A percentile compares a stretch with the other conserved stretches of the same genome.
Conservation (phyloP, 208 protist genomes). For the Wallacemonas sp. region DNA sequence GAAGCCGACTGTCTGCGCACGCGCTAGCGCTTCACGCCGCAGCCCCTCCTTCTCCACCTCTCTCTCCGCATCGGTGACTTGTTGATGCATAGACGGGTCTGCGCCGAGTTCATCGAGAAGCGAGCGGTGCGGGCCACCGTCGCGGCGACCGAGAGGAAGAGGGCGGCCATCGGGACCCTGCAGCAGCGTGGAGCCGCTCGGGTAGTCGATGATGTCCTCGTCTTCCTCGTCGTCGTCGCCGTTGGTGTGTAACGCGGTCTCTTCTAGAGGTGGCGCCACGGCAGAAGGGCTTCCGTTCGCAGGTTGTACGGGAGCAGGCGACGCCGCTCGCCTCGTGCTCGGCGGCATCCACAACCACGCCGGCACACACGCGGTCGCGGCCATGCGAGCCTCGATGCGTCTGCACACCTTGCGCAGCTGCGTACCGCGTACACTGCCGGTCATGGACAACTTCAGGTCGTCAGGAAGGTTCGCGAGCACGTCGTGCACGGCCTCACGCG, state of each 20-base stretch:
- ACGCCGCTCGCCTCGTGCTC: background rate
- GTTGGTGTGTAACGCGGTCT: too few relatives aligned
- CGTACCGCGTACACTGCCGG: slow-evolving; percentile 31
- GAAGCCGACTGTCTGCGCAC: slow-evolving; percentile 51
- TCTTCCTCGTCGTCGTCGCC: slow-evolving; percentile 26
- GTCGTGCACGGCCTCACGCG: slow-evolving; percentile 32
- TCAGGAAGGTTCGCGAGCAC: slow-evolving; percentile 24
- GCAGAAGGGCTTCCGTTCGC: too few relatives aligned
- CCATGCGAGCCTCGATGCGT: slow-evolving; percentile 44
- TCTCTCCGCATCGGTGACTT: slow-evolving; percentile 12
- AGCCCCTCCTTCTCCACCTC: slow-evolving; percentile 39
- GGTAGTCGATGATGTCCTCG: slow-evolving; percentile 48
- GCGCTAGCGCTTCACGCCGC: slow-evolving; percentile 39
- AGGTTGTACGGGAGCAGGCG: too few relatives aligned
- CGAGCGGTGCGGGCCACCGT: background rate
- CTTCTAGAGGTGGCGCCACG: too few relatives aligned
- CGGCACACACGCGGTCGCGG: slow-evolving; percentile 37
- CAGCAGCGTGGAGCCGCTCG: slow-evolving; percentile 35
- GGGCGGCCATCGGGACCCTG: slow-evolving; percentile 29
- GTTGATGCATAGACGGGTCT: slow-evolving; percentile 20
- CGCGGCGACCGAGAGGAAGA: background rate
- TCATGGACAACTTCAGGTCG: slow-evolving; percentile 39
- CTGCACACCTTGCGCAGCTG: slow-evolving; percentile 40
- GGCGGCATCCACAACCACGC: slow-evolving; percentile 30
- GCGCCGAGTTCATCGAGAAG: slow-evolving; percentile 15